Conservation (phyloP, 1,284 basidiomycete genomes). For the Vanrija humicola region DNA sequence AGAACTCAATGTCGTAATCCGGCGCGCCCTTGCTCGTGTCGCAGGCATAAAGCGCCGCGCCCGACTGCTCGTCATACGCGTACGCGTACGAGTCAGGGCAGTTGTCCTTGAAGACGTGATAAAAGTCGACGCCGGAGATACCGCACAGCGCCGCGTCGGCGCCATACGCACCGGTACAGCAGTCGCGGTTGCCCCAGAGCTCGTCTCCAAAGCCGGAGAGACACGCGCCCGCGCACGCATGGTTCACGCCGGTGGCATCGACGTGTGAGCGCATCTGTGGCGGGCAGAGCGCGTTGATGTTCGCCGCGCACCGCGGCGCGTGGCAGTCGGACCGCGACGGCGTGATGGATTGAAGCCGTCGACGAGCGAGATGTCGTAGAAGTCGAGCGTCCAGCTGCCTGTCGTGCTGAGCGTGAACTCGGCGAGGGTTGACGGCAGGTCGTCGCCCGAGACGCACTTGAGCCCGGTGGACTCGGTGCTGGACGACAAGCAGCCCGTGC, state of each 20-base stretch:
- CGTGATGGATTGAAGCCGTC: conserved; percentile 36
- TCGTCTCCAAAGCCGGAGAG: conserved; percentile 30
- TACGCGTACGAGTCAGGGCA: conserved; percentile 34
- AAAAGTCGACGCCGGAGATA: not conserved
- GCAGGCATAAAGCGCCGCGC: conserved; percentile 27
- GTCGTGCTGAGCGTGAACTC: conserved; percentile 25
- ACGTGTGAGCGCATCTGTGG: not conserved
- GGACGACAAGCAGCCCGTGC: conserved; percentile 22
- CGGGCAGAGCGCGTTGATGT: conserved; percentile 29
- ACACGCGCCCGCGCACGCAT: conserved; percentile 25
- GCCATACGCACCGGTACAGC: conserved; percentile 6
- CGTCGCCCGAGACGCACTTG: not conserved
- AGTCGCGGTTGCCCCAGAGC: conserved; percentile 26
- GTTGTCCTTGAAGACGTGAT: conserved; percentile 32
- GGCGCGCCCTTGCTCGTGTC: not conserved
- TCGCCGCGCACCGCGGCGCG: conserved; percentile 19
- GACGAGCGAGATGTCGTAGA: conserved; percentile 34
- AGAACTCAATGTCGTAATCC: conserved; percentile 37
- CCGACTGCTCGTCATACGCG: conserved; percentile 32
- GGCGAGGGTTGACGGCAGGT: conserved; percentile 25
- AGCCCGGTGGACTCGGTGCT: conserved; percentile 9
- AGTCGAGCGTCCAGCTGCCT: conserved; percentile 8
- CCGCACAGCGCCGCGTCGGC: not conserved
- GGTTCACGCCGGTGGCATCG: conserved; percentile 17
- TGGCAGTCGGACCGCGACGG: conserved; percentile 16